Evolutionary conservation across 202 grass and related monocot genomes (phyloP).

Genomic region (Cymbopogon flexuosus): DNA sequence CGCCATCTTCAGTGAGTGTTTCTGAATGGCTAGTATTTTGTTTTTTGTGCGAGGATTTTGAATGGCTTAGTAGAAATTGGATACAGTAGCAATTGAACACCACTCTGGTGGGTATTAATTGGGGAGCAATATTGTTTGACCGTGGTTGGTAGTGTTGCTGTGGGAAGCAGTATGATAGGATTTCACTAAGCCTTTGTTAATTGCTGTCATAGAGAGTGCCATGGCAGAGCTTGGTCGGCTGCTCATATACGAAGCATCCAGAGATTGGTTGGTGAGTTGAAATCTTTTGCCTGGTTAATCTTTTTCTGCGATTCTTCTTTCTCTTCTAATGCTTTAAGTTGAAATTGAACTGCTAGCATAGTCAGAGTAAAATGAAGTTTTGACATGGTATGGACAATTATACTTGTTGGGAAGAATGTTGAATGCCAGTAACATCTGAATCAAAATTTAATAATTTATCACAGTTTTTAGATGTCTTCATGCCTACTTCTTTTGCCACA

Average conservation of each 20-base stretch:
- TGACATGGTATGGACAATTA: not conserved
- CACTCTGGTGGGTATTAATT: not conserved
- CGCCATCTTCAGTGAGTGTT: conserved; percentile 75
- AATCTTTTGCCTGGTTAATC: conserved; percentile 10
- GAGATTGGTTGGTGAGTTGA: conserved; percentile 85
- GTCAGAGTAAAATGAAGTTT: not conserved
- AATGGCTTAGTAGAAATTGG: not conserved
- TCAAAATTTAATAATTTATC: not conserved
- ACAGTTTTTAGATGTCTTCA: not conserved
- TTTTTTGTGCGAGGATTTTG: not conserved
- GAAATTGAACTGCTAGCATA: conserved; percentile 5
- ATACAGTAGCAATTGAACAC: not conserved
- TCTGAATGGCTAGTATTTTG: not conserved
- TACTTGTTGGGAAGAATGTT: not conserved
- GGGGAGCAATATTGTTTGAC: not conserved
- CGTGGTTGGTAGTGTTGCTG: not conserved
- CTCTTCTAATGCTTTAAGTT: not conserved
- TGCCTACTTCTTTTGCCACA: not conserved
- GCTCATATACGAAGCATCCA: conserved; percentile 90
- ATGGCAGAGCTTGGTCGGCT: conserved; percentile 94
- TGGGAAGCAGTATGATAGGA: not conserved
- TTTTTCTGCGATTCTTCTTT: not conserved
- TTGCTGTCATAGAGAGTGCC: conserved; percentile 63
- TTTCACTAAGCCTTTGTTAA: not conserved
- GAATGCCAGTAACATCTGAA: not conserved